These are phyloP conservation scores for Microstegium vimineum DNA, from an alignment of 176 grass and related monocot species.

Conservation along the genomic window DNA sequence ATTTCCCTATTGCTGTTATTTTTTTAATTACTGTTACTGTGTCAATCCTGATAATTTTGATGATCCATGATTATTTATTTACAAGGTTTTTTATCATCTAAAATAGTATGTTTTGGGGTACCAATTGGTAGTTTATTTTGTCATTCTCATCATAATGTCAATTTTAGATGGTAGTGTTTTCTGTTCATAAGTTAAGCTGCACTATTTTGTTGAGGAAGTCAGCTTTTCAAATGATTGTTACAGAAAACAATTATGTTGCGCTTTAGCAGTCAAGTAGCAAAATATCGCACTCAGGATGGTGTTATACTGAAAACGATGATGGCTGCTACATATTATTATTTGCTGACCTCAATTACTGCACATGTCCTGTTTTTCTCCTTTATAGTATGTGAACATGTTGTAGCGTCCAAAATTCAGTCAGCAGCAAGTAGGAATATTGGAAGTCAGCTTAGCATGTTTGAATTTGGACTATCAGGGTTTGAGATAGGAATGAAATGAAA, in stretches of 20 bases:
- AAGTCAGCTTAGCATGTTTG: neutral
- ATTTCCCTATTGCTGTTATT: neutral
- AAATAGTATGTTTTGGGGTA: neutral
- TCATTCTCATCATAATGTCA: neutral
- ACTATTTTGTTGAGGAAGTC: neutral
- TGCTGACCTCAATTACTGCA: neutral
- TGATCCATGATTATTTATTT: neutral
- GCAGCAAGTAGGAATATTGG: neutral
- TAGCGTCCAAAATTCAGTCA: neutral
- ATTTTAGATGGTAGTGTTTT: neutral
- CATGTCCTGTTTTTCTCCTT: neutral
- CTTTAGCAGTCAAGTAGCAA: neutral
- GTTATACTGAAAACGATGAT: neutral
- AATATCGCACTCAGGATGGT: neutral
- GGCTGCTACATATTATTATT: neutral
- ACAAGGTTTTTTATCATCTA: neutral
- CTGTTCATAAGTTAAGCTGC: neutral
- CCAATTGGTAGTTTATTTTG: neutral
- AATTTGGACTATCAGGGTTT: neutral
- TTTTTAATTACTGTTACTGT: neutral
- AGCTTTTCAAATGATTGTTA: conserved; percentile 3
- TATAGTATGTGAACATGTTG: neutral
- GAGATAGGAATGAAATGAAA: neutral
- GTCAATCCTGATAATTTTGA: neutral
- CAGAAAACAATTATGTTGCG: neutral